phyloP scores from a whole-genome alignment of 2,329 filamentous ascomycete genomes.

The Periconia macrospinosa region DNA sequence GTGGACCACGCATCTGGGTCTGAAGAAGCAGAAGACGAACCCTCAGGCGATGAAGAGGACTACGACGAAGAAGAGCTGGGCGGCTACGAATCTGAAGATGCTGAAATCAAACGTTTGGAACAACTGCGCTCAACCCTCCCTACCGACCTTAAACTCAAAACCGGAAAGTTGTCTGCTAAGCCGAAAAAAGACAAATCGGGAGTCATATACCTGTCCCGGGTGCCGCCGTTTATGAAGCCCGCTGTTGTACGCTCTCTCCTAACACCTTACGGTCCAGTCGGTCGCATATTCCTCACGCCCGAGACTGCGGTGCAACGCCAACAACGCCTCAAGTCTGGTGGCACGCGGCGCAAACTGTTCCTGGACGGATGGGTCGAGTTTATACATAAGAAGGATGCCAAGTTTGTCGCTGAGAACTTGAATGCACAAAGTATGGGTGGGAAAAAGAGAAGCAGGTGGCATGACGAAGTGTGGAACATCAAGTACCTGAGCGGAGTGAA shows the following conservation, averaged over 20 bases:
- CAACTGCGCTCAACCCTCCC: slow-evolving; percentile 32
- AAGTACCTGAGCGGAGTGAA: slow-evolving; percentile 83
- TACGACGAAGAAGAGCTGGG: slow-evolving; percentile 27
- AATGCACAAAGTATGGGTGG: slow-evolving; percentile 80
- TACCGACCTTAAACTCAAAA: slow-evolving; percentile 39
- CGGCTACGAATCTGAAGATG: slow-evolving; percentile 26
- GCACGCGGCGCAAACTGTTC: slow-evolving; percentile 82
- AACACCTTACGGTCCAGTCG: slow-evolving; percentile 73
- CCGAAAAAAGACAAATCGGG: slow-evolving; percentile 73
- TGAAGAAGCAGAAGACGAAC: slow-evolving; percentile 22
- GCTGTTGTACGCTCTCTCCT: slow-evolving; percentile 74
- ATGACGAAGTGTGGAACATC: slow-evolving; percentile 85
- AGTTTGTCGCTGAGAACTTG: slow-evolving; percentile 72
- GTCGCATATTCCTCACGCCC: slow-evolving; percentile 77
- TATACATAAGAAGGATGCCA: slow-evolving; percentile 72
- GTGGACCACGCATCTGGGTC: slow-evolving; percentile 48
- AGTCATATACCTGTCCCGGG: slow-evolving; percentile 79
- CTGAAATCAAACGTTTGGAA: slow-evolving; percentile 35
- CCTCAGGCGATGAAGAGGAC: slow-evolving; percentile 24
- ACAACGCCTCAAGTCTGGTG: slow-evolving; percentile 69
- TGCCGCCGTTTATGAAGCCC: slow-evolving; percentile 89
- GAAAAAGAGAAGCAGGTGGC: slow-evolving; percentile 81
- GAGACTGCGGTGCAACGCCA: slow-evolving; percentile 70
- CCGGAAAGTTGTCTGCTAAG: slow-evolving; percentile 32
- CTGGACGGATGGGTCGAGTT: slow-evolving; percentile 90